These are phyloP conservation scores for Suillus sp. DNA, from an alignment of 768 basidiomycete species.

Conservation along the genomic window DNA sequence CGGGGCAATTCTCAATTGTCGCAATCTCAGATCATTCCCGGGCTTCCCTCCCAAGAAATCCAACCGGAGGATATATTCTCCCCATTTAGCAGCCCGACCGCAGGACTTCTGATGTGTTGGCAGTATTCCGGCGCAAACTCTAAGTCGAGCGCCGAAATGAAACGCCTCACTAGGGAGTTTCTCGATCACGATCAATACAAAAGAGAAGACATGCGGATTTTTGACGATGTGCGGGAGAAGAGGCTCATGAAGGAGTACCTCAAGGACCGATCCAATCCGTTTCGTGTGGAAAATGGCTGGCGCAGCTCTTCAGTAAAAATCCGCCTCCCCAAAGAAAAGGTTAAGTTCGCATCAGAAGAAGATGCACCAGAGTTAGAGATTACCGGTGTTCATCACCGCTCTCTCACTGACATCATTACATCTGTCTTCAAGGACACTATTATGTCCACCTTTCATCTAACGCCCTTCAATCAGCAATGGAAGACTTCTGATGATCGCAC, in stretches of 20 bases:
- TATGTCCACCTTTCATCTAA: not conserved
- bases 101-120: conserved; percentile 35
- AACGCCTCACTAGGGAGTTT: conserved; percentile 29
- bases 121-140: conserved; percentile 26
- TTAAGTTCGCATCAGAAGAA: not conserved
- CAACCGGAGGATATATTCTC: not conserved
- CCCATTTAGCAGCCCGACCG: conserved; percentile 24
- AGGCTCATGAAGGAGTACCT: conserved; percentile 2
- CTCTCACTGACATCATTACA: conserved; percentile 3
- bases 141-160: conserved; percentile 30
- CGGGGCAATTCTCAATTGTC: not conserved
- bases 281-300: conserved; percentile 12
- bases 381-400: not conserved
- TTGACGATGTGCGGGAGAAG: conserved; percentile 11
- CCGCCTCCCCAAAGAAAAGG: conserved; percentile 8
- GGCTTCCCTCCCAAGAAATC: not conserved
- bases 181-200: conserved; percentile 27
- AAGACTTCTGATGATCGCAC: not conserved
- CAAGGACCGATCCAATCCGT: conserved; percentile 1
- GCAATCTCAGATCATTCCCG: not conserved
- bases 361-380: conserved; percentile 2
- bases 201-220: conserved; percentile 19
- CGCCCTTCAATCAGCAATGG: conserved; percentile 6
- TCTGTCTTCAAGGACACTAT: not conserved
- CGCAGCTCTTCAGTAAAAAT: conserved; percentile 7